phyloP scores from a whole-genome alignment of 2,329 filamentous ascomycete species.

The Colletotrichum gigasporum region DNA sequence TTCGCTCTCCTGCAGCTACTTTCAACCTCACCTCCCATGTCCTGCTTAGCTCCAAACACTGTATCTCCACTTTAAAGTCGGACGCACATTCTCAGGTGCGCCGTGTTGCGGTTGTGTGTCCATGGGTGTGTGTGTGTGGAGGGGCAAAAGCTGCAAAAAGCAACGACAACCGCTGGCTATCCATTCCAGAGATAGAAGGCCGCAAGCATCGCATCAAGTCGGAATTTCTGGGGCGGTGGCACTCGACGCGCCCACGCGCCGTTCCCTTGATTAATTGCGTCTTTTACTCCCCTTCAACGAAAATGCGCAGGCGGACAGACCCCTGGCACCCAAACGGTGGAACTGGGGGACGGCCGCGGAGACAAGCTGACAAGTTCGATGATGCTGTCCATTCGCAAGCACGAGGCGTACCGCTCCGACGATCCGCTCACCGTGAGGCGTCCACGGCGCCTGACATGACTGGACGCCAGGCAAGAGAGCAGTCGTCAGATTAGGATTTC shows the following conservation, averaged over 20 bases:
- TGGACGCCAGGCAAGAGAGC: neutral
- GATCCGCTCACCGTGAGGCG: slow-evolving; percentile 8
- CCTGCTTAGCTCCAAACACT: slow-evolving; percentile 12
- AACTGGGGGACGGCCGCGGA: neutral
- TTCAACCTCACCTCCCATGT: neutral
- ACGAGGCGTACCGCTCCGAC: slow-evolving; percentile 18
- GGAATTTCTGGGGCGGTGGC: neutral
- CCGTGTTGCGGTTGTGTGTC: too few relatives aligned
- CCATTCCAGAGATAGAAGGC: slow-evolving; percentile 16
- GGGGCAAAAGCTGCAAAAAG: slow-evolving; percentile 16
- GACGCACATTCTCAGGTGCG: neutral
- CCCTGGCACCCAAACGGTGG: neutral
- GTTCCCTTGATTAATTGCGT: slow-evolving; percentile 1
- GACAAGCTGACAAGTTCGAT: slow-evolving; percentile 14
- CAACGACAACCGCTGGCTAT: slow-evolving; percentile 16
- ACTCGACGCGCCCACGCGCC: neutral
- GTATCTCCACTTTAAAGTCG: neutral
- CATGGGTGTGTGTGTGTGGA: neutral
- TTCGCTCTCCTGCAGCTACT: slow-evolving; percentile 6
- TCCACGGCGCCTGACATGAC: slow-evolving; percentile 16
- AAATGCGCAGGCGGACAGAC: neutral
- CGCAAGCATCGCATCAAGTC: neutral
- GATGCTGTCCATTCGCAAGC: slow-evolving; percentile 22
- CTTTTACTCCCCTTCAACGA: neutral
- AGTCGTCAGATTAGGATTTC: too few relatives aligned